These are phyloP conservation scores for Vinca major DNA, from an alignment of 305 asterid genomes.

Conservation along the genomic window DNA sequence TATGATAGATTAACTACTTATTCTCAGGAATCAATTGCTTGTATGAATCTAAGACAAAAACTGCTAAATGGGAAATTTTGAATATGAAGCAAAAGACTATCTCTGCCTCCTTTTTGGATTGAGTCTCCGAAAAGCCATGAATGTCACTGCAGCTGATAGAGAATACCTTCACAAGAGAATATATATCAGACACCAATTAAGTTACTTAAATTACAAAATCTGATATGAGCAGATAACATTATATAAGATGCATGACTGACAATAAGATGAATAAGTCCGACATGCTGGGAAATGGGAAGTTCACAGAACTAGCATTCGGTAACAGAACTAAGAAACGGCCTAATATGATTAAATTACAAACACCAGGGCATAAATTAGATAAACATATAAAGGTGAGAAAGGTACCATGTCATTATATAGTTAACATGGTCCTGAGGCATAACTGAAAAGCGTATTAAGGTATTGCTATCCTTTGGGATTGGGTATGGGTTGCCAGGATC, in stretches of 20 bases:
- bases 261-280: background rate
- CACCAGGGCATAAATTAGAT: background rate
- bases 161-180: constrained; percentile 62
- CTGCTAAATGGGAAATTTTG: background rate
- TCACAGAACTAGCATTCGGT: background rate
- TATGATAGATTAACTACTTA: background rate
- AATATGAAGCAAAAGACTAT: constrained; percentile 15
- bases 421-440: constrained; percentile 96
- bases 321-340: no score
- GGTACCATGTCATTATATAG: constrained; percentile 81
- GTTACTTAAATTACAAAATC: background rate
- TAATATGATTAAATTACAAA: background rate
- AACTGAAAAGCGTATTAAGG: constrained; percentile 65
- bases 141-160: constrained; percentile 81
- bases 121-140: constrained; percentile 78
- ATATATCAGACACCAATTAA: constrained; percentile 2
- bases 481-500: constrained; percentile 79
- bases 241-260: background rate
- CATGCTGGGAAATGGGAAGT: background rate
- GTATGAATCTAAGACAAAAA: background rate
- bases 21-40: background rate
- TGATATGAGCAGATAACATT: background rate
- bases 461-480: constrained; percentile 60
- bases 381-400: constrained; percentile 10
- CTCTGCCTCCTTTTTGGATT: constrained; percentile 44